Percentiles rank a stretch among this genome's conserved stretches.
These are phyloP conservation scores for Priceomyces medius DNA, from an alignment of 805 yeast genomes.

Conservation along the genomic window DNA sequence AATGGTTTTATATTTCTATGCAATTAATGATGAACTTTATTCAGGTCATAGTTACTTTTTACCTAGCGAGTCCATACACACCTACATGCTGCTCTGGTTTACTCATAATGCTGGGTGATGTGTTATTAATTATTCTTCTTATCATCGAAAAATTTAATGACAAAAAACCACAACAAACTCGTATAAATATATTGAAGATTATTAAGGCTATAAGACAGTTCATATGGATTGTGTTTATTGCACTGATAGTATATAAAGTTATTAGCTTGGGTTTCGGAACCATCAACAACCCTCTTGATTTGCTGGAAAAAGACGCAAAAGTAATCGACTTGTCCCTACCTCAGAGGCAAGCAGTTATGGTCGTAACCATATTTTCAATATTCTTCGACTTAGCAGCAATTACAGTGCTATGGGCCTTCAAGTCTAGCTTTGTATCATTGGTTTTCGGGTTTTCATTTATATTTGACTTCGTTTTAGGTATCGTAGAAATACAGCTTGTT, in stretches of 20 bases:
- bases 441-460: conserved; percentile 3
- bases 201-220: not conserved
- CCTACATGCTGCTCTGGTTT: not conserved
- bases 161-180: too few relatives aligned
- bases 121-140: not conserved
- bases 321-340: not conserved
- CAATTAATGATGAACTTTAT: not conserved
- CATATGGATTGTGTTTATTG: conserved; percentile 2
- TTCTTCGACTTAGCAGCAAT: conserved; percentile 1
- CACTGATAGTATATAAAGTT: not conserved
- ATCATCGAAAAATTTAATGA: too few relatives aligned
- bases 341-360: not conserved
- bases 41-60: not conserved
- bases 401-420: conserved; percentile 3
- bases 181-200: not conserved
- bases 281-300: conserved; percentile 2
- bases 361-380: not conserved
- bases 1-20: not conserved
- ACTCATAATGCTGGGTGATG: not conserved
- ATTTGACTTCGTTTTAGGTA: conserved; percentile 3
- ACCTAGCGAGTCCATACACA: not conserved
- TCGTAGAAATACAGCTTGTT: conserved; percentile 1
- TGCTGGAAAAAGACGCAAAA: not conserved
- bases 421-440: not conserved
- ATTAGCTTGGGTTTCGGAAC: conserved; percentile 5